Conservation (phyloP, 257 asterid genomes). For the Pogostemon cablin region DNA sequence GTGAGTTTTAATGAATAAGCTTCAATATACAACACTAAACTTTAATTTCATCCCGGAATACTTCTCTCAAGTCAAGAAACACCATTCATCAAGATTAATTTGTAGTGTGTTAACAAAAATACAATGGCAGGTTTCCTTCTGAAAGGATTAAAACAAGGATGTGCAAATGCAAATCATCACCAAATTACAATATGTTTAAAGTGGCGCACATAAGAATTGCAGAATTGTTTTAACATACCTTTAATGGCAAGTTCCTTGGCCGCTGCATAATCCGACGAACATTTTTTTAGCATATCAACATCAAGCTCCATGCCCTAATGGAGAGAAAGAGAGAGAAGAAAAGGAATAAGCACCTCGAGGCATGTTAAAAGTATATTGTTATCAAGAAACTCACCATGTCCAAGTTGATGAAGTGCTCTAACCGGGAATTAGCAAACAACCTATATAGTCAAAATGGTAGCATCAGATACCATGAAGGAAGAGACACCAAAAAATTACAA, state of each 20-base stretch:
- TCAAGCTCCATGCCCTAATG: conserved; percentile 76
- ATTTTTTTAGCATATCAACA: conserved; percentile 63
- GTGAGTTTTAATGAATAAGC: background rate
- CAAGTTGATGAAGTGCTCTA: conserved; percentile 77
- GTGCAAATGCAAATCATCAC: conserved; percentile 15
- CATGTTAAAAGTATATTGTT: background rate
- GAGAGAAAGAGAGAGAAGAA: conserved; percentile 7
- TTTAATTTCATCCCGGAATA: background rate
- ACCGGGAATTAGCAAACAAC: conserved; percentile 63
- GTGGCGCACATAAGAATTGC: background rate
- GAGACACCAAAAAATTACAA: conserved; percentile 13
- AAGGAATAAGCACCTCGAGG: background rate
- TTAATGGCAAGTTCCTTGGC: conserved; percentile 77
- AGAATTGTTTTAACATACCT: conserved; percentile 45
- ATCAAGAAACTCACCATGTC: conserved; percentile 65
- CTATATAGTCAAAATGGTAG: conserved; percentile 42
- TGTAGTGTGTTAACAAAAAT: conserved; percentile 13
- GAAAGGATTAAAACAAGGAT: background rate
- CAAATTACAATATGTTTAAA: background rate
- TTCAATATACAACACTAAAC: background rate
- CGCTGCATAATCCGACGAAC: conserved; percentile 71
- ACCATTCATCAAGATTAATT: background rate
- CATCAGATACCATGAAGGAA: conserved; percentile 28
- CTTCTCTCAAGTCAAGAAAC: background rate
- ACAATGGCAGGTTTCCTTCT: background rate